Evolutionary conservation across 148 eudicot species (phyloP), one percentile per base, ranked within the genome.

Genomic region (Dysphania ambrosioides): DNA sequence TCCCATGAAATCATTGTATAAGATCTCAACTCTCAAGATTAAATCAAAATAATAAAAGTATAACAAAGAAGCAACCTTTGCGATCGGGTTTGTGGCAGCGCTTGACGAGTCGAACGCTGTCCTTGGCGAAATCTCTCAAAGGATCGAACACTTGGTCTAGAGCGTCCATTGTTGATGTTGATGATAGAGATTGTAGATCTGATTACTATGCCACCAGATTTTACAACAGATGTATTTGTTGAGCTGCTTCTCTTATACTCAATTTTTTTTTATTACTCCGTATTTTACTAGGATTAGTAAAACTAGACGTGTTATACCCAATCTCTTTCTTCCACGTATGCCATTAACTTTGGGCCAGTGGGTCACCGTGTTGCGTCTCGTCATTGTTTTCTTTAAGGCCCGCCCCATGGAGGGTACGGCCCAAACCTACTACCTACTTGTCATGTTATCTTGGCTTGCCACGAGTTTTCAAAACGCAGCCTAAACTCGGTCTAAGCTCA

Each of bases 11-110:
- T 27, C 21, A 74, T n/a, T n/a, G n/a, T n/a, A n/a, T 24, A 4
- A 47, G 53, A 47, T 47, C 29, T 15, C 13, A 26, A 27, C 61
- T 32, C n/a, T 32, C 19, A 24, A 64, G 7, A 8, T 16, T 26
- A 1, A 47, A 49, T 40, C 1, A 2, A 49, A 27, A 26, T 1
- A 11, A 9, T 13, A 10, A 60, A 18, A 3, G 23, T 2, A 26
- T 29, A 31, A 51, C 3, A 42, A 55, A 19, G 0, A 32, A n/a
- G n/a, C n/a, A n/a, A 83, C 91, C 91, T 85, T 87, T 87, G 60
- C 82, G 83, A 78, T 86, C 91, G 51, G 88, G 88, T 27, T 85
- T 88, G 82, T 88, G 92, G 83, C 92, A 88, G 7, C 88, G 81
- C 70, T 87, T 88, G 70, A 88, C 90, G 26, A 88, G 90, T 31